Percentiles rank a stretch among this genome's conserved stretches.
These are phyloP conservation scores for Auricularia heimuer DNA, from an alignment of 768 basidiomycete genomes.

Conservation along the genomic window DNA sequence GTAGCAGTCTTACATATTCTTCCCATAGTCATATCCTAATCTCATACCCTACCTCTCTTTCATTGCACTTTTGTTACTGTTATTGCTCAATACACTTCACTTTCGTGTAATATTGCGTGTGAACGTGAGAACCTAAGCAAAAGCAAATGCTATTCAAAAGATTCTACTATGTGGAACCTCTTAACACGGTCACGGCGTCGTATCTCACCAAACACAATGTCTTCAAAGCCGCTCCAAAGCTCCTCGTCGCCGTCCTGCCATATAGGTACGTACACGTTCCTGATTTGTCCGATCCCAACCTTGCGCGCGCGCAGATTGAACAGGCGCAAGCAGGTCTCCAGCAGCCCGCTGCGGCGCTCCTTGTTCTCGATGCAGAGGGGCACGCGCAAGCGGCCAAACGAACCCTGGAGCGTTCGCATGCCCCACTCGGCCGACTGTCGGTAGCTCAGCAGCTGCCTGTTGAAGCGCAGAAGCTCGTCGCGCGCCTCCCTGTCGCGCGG, in stretches of 20 bases:
- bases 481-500: constrained; percentile 12
- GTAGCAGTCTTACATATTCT: too few relatives aligned
- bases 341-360: constrained; percentile 18
- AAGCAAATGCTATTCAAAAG: too few relatives aligned
- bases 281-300: constrained; percentile 35
- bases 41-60: too few relatives aligned
- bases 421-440: constrained; percentile 46
- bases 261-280: constrained; percentile 29
- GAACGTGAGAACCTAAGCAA: too few relatives aligned
- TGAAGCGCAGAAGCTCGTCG: constrained; percentile 17
- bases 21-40: too few relatives aligned
- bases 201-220: constrained; percentile 28
- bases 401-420: constrained; percentile 33
- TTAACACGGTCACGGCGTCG: background rate
- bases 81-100: too few relatives aligned
- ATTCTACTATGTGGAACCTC: background rate
- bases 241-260: constrained; percentile 23
- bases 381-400: constrained; percentile 35
- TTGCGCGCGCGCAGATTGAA: constrained; percentile 25
- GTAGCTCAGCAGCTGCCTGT: constrained; percentile 34
- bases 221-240: constrained; percentile 28
- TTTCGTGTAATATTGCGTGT: too few relatives aligned
- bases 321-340: constrained; percentile 27
- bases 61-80: too few relatives aligned
- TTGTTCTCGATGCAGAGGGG: constrained; percentile 28